phyloP scores from a whole-genome alignment of 768 basidiomycete species.

The Wakefieldia striispora region DNA sequence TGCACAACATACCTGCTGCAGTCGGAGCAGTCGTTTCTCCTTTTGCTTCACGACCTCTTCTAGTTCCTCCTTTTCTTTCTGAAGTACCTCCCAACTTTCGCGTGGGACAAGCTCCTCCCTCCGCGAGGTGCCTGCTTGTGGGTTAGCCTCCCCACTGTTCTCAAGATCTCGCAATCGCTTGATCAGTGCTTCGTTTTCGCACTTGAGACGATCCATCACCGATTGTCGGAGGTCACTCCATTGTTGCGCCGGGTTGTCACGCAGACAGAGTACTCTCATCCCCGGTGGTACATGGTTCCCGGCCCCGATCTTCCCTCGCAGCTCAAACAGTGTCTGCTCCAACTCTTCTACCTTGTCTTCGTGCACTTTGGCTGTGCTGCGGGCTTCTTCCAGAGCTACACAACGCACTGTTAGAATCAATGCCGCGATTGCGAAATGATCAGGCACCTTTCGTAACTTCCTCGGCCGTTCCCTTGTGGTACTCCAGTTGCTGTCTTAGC shows the following conservation, averaged over 20 bases:
- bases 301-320: slow-evolving; percentile 70
- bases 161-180: slow-evolving; percentile 64
- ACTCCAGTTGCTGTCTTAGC: slow-evolving; percentile 38
- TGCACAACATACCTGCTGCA: slow-evolving; percentile 63
- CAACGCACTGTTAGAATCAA: neutral
- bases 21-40: slow-evolving; percentile 73
- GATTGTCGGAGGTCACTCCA: slow-evolving; percentile 77
- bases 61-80: slow-evolving; percentile 67
- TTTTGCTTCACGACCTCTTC: slow-evolving; percentile 67
- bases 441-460: slow-evolving; percentile 42
- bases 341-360: slow-evolving; percentile 62
- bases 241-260: slow-evolving; percentile 79
- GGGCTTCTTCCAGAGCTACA: slow-evolving; percentile 46
- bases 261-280: slow-evolving; percentile 63
- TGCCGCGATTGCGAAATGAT: neutral
- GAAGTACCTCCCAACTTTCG: slow-evolving; percentile 74
- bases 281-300: slow-evolving; percentile 75
- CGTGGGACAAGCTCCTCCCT: slow-evolving; percentile 56
- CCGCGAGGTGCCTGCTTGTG: slow-evolving; percentile 14
- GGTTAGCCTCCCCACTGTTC: slow-evolving; percentile 30
- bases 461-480: slow-evolving; percentile 37
- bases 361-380: slow-evolving; percentile 36
- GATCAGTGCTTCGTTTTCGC: slow-evolving; percentile 83
- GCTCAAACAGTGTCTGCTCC: slow-evolving; percentile 76
- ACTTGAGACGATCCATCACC: slow-evolving; percentile 70